Conservation (phyloP, 192 early-diverging fungal species). For the Umbelopsis sp. region DNA sequence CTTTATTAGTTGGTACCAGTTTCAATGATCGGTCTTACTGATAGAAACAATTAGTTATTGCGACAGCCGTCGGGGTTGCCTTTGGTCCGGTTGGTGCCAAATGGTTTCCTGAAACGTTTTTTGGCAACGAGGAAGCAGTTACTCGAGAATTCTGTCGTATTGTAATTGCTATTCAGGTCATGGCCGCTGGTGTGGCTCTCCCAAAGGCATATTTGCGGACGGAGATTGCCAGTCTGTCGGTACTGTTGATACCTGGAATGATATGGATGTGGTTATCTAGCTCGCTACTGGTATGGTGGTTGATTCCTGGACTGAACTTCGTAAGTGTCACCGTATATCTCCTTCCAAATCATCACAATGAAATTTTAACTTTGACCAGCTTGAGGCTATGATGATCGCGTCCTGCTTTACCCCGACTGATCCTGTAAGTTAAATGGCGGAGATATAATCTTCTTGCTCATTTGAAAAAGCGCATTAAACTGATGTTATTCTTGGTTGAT, state of each 20-base stretch:
- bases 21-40: neutral
- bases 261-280: slow-evolving; percentile 78
- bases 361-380: slow-evolving; percentile 32
- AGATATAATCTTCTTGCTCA: neutral
- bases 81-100: slow-evolving; percentile 73
- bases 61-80: slow-evolving; percentile 77
- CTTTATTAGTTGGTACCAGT: neutral
- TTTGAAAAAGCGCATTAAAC: neutral
- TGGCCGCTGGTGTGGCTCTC: slow-evolving; percentile 76
- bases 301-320: slow-evolving; percentile 53
- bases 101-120: slow-evolving; percentile 58
- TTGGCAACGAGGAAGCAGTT: slow-evolving; percentile 44
- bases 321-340: slow-evolving; percentile 40
- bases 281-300: slow-evolving; percentile 59
- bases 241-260: slow-evolving; percentile 84
- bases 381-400: slow-evolving; percentile 76
- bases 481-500: neutral
- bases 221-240: slow-evolving; percentile 62
- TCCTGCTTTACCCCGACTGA: slow-evolving; percentile 91
- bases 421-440: slow-evolving; percentile 65
- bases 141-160: slow-evolving; percentile 73
- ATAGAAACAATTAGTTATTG: slow-evolving; percentile 54
- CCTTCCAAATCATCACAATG: neutral
- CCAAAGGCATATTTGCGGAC: slow-evolving; percentile 66
- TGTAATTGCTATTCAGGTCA: slow-evolving; percentile 82